A percentile compares a stretch with the other conserved stretches of the same genome.
Conservation (phyloP, 768 basidiomycete genomes). For the Collybia mongolica region DNA sequence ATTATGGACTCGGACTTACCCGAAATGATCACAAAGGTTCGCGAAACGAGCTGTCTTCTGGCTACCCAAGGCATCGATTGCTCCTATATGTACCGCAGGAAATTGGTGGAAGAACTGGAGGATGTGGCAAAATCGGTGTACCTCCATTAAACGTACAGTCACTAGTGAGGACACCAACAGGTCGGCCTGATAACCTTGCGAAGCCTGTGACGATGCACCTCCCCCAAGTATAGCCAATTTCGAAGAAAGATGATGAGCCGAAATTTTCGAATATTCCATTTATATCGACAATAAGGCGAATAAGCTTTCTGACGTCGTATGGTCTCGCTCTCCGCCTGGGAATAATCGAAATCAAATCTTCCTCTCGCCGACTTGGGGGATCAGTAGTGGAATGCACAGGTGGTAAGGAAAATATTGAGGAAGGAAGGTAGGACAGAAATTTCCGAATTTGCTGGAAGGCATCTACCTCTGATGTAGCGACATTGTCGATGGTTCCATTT, state of each 20-base stretch:
- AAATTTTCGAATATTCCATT: constrained; percentile 11
- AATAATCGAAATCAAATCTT: constrained; percentile 33
- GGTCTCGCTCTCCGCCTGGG: constrained; percentile 32
- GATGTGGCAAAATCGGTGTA: constrained; percentile 8
- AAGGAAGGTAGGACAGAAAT: constrained; percentile 39
- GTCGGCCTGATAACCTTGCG: constrained; percentile 31
- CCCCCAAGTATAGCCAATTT: constrained; percentile 38
- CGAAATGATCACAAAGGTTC: constrained; percentile 39
- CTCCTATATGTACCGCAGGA: constrained; percentile 20
- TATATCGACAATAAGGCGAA: constrained; percentile 31
- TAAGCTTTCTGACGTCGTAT: constrained; percentile 34
- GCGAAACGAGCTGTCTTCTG: constrained; percentile 37
- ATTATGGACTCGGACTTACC: constrained; percentile 18
- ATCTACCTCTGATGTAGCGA: constrained; percentile 33
- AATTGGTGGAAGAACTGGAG: background rate
- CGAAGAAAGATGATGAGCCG: constrained; percentile 26
- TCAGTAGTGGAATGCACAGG: constrained; percentile 24
- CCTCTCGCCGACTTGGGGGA: constrained; percentile 27
- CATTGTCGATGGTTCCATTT: constrained; percentile 36
- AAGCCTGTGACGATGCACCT: constrained; percentile 36
- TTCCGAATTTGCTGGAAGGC: constrained; percentile 32
- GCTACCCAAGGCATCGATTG: constrained; percentile 36
- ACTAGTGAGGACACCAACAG: constrained; percentile 35
- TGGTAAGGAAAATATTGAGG: constrained; percentile 34
- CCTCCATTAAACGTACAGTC: constrained; percentile 39